These are phyloP conservation scores for Pyrus communis DNA, from an alignment of 306 rosid species.

Conservation along the genomic window DNA sequence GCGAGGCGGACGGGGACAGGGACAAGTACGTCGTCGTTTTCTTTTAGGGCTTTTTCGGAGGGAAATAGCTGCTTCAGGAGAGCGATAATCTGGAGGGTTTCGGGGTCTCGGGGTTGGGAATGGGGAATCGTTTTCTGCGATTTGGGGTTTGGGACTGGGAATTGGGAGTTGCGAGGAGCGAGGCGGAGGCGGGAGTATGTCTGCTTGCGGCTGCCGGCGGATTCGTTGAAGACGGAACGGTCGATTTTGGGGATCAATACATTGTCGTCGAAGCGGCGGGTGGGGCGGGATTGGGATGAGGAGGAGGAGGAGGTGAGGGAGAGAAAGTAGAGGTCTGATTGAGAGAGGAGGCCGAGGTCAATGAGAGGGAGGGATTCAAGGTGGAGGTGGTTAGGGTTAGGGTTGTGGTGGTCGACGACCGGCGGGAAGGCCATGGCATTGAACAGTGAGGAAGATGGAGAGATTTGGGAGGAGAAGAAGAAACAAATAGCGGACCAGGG, in stretches of 20 bases:
- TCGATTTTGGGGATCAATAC: constrained; percentile 64
- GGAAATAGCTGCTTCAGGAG: constrained; percentile 54
- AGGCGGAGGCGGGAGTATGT: constrained; percentile 81
- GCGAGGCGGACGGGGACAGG: constrained; percentile 31
- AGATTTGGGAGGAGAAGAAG: background rate
- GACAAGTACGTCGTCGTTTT: constrained; percentile 18
- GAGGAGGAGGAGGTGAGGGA: constrained; percentile 44
- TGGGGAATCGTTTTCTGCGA: constrained; percentile 18
- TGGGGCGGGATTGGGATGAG: constrained; percentile 16
- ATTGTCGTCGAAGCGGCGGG: constrained; percentile 30
- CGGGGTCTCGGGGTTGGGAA: constrained; percentile 26
- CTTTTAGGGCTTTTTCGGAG: constrained; percentile 6
- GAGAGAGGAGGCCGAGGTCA: constrained; percentile 67
- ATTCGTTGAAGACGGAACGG: constrained; percentile 85
- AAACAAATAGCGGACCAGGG: background rate
- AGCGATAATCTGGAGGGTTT: constrained; percentile 35
- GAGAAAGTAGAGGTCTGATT: constrained; percentile 61
- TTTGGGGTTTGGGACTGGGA: constrained; percentile 9
- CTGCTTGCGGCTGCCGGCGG: constrained; percentile 93
- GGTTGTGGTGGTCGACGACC: constrained; percentile 3
- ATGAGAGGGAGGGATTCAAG: constrained; percentile 37
- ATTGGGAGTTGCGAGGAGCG: constrained; percentile 44
- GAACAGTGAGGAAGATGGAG: background rate
- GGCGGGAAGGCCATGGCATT: constrained; percentile 49
- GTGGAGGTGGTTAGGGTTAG: constrained; percentile 13